Evolutionary conservation across 495 filamentous ascomycete genomes (phyloP), one percentile per base, ranked within the genome.

Genomic region (Pseudevernia furfuracea): DNA sequence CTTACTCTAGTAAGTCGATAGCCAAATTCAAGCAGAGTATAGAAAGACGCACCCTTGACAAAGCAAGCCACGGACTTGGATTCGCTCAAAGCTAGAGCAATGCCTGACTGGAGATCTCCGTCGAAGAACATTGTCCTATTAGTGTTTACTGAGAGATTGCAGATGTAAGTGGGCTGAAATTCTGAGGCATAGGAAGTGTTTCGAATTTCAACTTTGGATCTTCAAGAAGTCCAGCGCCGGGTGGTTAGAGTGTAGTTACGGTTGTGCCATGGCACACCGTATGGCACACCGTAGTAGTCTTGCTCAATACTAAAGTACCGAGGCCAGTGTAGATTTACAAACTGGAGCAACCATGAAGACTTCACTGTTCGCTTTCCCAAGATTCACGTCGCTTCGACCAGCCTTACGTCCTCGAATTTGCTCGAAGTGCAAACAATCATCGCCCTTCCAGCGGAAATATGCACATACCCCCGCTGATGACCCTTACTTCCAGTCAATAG

Each of bases 41-140:
- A 12, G 48, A 82, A 76, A 62, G 72, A 71, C 82, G 57, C 60
- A 87, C 86, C 85, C 77, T 77, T 72, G 41, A 89, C 81, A 75
- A 92, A 90, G 71, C 89, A 91, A 55, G 82, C 81, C 8, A 92
- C 84, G 17, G 82, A 74, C 68, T 87, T 87, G 34, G 73, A 70
- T 71, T 90, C 77, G 58, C 83, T 81, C 15, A 97, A 76, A 25
- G 94, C 91, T 30, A 81, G 74, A 10, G 81, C 77, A 69, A 97
- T 93, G 57, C 90, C 93, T 59, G 85, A 84, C 69, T 93, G 86
- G 10, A 96, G 75, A 64, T 81, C 84, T 28, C 92, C 93, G 58
- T 86, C 62, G 70, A 87, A 94, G 75, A 97, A 97, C 81, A 93
- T 88, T 8, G 19, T 37, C 28, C n/a, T 28, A 23, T 23, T 23